Evolutionary conservation across 1,284 basidiomycete genomes (phyloP).

Genomic region (Cryptococcus amylolentus): DNA sequence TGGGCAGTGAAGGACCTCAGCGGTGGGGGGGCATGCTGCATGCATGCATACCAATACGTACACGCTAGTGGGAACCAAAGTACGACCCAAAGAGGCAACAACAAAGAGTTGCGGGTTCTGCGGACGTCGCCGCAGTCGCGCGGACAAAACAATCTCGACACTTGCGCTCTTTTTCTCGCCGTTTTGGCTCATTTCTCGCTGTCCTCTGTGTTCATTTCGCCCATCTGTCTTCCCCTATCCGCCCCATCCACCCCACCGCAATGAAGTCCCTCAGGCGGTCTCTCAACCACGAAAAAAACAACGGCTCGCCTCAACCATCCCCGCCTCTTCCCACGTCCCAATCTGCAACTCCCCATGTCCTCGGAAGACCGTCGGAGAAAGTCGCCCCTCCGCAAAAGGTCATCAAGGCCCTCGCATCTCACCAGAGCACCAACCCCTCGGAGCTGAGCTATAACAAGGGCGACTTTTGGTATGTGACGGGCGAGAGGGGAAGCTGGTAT

Average conservation of each 20-base stretch:
- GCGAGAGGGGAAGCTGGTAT: slow-evolving; percentile 67
- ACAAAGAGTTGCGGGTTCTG: no score
- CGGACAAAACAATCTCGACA: no score
- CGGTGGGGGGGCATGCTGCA: no score
- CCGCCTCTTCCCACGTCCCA: slow-evolving; percentile 12
- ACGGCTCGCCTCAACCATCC: slow-evolving; percentile 21
- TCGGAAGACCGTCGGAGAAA: slow-evolving; percentile 65
- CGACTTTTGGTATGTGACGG: slow-evolving; percentile 95
- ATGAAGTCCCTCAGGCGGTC: slow-evolving; percentile 88
- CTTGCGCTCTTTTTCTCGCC: no score
- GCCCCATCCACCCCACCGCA: neutral
- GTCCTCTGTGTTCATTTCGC: no score
- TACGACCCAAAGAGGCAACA: no score
- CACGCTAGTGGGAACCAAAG: no score
- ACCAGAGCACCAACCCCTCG: slow-evolving; percentile 71
- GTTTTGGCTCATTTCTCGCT: no score
- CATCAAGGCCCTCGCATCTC: slow-evolving; percentile 74
- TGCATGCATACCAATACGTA: no score
- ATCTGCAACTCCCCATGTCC: slow-evolving; percentile 51
- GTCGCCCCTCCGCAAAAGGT: slow-evolving; percentile 89
- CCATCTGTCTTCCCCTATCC: no score
- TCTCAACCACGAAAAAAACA: slow-evolving; percentile 59
- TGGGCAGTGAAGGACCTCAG: no score
- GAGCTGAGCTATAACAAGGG: slow-evolving; percentile 90
- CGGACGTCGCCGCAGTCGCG: no score